Conservation (phyloP, 1,284 basidiomycete genomes). For the Irpex sp. region DNA sequence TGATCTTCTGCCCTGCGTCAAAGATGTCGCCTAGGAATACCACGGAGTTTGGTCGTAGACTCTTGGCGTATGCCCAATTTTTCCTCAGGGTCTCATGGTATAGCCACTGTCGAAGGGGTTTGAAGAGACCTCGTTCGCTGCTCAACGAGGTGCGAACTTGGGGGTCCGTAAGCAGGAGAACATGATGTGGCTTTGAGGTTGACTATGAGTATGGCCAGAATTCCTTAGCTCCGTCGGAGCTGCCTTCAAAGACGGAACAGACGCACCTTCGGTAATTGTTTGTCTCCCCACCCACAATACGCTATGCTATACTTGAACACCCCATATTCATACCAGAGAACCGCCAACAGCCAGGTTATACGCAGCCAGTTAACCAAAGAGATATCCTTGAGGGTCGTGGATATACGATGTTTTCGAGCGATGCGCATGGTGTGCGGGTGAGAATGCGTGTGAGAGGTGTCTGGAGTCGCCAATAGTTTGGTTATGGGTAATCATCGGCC, state of each 20-base stretch:
- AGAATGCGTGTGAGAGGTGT: neutral
- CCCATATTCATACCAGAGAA: slow-evolving; percentile 69
- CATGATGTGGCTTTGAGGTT: slow-evolving; percentile 39
- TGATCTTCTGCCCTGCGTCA: slow-evolving; percentile 60
- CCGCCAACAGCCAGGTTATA: slow-evolving; percentile 53
- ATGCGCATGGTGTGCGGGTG: neutral
- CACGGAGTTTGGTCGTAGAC: slow-evolving; percentile 64
- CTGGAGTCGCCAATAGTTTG: neutral
- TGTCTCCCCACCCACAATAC: slow-evolving; percentile 52
- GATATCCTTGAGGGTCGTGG: neutral
- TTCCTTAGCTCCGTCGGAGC: slow-evolving; percentile 9
- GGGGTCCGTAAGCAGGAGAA: slow-evolving; percentile 76
- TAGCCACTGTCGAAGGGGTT: slow-evolving; percentile 45
- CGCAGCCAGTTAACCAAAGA: slow-evolving; percentile 34
- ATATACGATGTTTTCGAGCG: neutral
- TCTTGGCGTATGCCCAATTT: slow-evolving; percentile 65
- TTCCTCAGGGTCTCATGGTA: slow-evolving; percentile 72
- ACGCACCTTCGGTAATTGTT: slow-evolving; percentile 19
- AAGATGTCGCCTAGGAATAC: slow-evolving; percentile 84
- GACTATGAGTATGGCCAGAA: neutral
- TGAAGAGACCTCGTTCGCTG: slow-evolving; percentile 38
- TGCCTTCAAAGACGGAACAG: slow-evolving; percentile 14
- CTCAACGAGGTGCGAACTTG: slow-evolving; percentile 62
- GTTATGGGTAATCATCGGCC: neutral
- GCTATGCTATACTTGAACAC: slow-evolving; percentile 46